A percentile compares a stretch with the other conserved stretches of the same genome.
These are phyloP conservation scores for Stephanodiscus minutulus DNA, from an alignment of 108 stramenopile species.

Conservation along the genomic window DNA sequence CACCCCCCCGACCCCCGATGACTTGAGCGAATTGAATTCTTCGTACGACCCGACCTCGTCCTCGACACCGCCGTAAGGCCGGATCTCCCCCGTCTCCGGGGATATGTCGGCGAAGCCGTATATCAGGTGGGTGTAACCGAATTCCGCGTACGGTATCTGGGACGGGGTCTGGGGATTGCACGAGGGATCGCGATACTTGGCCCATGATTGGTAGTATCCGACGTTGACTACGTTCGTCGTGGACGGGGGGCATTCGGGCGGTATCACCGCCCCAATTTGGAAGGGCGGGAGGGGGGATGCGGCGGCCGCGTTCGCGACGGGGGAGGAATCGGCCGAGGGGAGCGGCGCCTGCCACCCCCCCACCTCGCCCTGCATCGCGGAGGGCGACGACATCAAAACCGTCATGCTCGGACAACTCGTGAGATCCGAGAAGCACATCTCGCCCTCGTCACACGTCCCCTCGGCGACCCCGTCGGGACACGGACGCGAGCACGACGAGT, in stretches of 20 bases:
- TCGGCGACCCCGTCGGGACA: not conserved
- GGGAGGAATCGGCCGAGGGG: not conserved
- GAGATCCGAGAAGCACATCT: slow-evolving; percentile 37
- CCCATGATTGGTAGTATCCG: slow-evolving; percentile 47
- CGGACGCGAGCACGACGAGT: not conserved
- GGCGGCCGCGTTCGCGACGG: slow-evolving; percentile 1
- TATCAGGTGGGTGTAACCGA: slow-evolving; percentile 35
- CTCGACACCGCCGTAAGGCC: slow-evolving; percentile 36
- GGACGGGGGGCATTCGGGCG: slow-evolving; percentile 13
- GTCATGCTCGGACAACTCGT: slow-evolving; percentile 29
- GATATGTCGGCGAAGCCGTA: slow-evolving; percentile 42
- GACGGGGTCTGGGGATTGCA: slow-evolving; percentile 28
- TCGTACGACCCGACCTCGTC: slow-evolving; percentile 28
- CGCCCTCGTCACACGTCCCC: slow-evolving; percentile 7
- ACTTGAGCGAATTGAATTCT: slow-evolving; percentile 38
- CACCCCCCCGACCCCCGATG: not conserved
- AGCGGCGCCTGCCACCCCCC: not conserved
- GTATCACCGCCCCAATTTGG: not conserved
- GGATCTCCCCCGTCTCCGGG: slow-evolving; percentile 10
- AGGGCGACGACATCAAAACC: too few species aligned
- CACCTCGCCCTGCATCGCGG: not conserved
- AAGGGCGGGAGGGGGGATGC: not conserved
- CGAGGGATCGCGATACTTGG: slow-evolving; percentile 18
- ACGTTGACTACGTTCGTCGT: slow-evolving; percentile 23
- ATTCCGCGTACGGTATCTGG: slow-evolving; percentile 2